Evolutionary conservation across 805 yeast species (phyloP), one percentile per base, ranked within the genome.

Genomic region (Ogataea wickerhamii): DNA sequence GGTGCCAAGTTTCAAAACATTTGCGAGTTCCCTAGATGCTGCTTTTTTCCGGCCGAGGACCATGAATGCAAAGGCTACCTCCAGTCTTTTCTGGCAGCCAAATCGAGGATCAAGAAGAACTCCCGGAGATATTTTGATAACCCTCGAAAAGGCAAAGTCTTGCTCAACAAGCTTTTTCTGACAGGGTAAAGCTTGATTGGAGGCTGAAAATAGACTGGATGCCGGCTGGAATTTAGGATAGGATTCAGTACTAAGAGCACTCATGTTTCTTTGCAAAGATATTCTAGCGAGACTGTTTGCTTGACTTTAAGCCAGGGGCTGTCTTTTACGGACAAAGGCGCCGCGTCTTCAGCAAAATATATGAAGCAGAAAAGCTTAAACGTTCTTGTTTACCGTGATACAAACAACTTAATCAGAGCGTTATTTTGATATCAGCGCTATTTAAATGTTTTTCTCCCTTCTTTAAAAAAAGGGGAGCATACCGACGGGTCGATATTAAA

Each of bases 21-120:
- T 49, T 11, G 45, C 45, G 16, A 49, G 32, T 20, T 49, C 53
- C 23, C 53, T 34, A 13, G 48, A 36, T 14, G 44, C 53, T 12
- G 51, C 51, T 12, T 32, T 39, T 17, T 23, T 40, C 16, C 53
- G 29, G 6, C 49, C 48, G 17, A 49, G 14, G 17, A 40, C 51
- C 45, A 49, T 40, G 14, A 46, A 46, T 5, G 48, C 38, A 25
- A 40, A 44, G 4, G 45, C 53, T 6, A 37, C 25, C 13, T 44
- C 47, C 22, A 38, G 34, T 17, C 53, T 19, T 18, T 35, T 34
- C 12, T 33, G 34, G 17, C 28, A 18, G 13, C 38, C 43, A 11
- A 38, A 36, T 4, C 31, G 20, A 12, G 51, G 48, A 19, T 46
- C 48, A 26, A 49, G 29, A 14, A 47, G 40, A 11, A 28, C 20